Evolutionary conservation across 2,329 filamentous ascomycete species (phyloP), one percentile per base, ranked within the genome.

Genomic region (Epichloe bromicola): DNA sequence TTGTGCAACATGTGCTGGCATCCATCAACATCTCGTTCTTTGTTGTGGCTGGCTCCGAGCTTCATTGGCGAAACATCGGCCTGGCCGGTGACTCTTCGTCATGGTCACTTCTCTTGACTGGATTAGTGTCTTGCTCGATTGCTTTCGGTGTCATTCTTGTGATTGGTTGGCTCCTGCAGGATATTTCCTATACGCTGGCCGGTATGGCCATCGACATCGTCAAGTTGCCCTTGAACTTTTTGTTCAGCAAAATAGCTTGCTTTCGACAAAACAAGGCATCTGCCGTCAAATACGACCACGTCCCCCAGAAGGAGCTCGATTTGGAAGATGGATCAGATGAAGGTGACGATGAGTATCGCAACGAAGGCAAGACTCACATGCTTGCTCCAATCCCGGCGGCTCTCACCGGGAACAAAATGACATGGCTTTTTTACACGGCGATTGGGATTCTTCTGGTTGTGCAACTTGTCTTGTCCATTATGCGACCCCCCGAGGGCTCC

Each of bases 401-500:
- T 2, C n/a, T 47, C 10, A 12, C 17, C 15, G 38, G 26, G 38
- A 55, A 48, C 3, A 53, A 33, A 12, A 23, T 41, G 17, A 49
- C 23, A 12, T 50, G 49, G 34, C 36, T 58, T 5, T 52, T 59
- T 0, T 60, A 61, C 41, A 51, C 59, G 0, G 17, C 61, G 4
- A 56, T 65, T 45, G 54, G 51, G 20, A 54, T 60, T 40, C 53
- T 59, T 2, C 53, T 65, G 15, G 55, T 59, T 4, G 57, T 55
- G 4, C 63, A 65, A 37, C 53, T 57, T 39, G 56, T 57, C 10
- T 48, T 61, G 7, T 50, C 54, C 1, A 12, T 63, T 1, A 14
- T 65, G 11, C 58, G 65, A n/a, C 65, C 65, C 1, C 53, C 56
- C 37, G 65, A 67, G 20, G 56, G 59, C 30, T 65, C 65, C 3